Evolutionary conservation across 129 eudicot genomes (phyloP).

Genomic region (Lonicera japonica): DNA sequence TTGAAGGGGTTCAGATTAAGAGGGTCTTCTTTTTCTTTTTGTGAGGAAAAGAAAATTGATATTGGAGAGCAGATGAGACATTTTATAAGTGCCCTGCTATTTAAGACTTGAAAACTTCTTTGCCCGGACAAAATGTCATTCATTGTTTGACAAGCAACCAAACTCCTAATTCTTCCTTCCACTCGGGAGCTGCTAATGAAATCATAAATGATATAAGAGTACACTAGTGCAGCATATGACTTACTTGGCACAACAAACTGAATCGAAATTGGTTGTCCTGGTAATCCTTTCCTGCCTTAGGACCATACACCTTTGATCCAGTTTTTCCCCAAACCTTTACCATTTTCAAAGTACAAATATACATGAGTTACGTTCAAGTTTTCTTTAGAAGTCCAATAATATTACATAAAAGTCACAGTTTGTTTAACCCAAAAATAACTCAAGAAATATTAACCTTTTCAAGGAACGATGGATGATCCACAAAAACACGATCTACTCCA

Average conservation of each 20-base stretch:
- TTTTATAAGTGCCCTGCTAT: neutral
- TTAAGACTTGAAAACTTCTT: neutral
- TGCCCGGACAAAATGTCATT: neutral
- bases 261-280: constrained; percentile 46
- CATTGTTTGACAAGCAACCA: neutral
- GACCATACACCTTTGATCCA: constrained; percentile 51
- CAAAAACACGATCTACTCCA: constrained; percentile 61
- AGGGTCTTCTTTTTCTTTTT: neutral
- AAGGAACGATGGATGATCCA: constrained; percentile 55
- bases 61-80: neutral
- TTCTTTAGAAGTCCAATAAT: neutral
- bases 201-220: neutral
- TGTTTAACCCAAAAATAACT: neutral
- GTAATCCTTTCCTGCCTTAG: constrained; percentile 46
- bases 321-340: constrained; percentile 54
- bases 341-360: neutral
- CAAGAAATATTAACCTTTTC: constrained; percentile 31
- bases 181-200: neutral
- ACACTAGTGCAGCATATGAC: neutral
- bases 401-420: neutral
- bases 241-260: constrained; percentile 54
- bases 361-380: neutral
- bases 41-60: too few relatives aligned
- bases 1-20: neutral
- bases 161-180: neutral